phyloP scores from a whole-genome alignment of 345 rosid species.

The Rhodomyrtus tomentosa region DNA sequence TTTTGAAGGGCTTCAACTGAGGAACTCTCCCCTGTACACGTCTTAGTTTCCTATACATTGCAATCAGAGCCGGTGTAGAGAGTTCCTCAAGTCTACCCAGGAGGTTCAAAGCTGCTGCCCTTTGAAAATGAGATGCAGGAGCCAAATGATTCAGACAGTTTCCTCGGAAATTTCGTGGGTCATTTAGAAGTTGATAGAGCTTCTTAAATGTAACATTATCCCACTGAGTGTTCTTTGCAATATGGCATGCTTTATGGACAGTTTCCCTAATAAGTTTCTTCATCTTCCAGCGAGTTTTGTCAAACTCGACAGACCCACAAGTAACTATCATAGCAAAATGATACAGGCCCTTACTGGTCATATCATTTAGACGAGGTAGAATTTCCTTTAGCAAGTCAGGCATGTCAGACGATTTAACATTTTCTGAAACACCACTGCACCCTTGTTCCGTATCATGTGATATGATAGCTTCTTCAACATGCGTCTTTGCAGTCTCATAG shows the following conservation, averaged over 20 bases:
- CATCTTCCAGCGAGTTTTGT: slow-evolving; percentile 49
- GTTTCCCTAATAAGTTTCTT: slow-evolving; percentile 39
- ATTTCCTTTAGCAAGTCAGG: slow-evolving; percentile 20
- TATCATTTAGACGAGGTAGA: slow-evolving; percentile 26
- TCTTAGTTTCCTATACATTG: slow-evolving; percentile 69
- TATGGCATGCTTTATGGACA: slow-evolving; percentile 6
- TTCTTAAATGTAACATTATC: slow-evolving; percentile 11
- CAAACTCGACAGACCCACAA: slow-evolving; percentile 30
- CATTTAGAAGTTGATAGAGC: slow-evolving; percentile 37
- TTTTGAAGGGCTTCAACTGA: slow-evolving; percentile 10
- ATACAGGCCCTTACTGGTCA: slow-evolving; percentile 59
- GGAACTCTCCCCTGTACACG: slow-evolving; percentile 25
- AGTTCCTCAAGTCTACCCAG: slow-evolving; percentile 44
- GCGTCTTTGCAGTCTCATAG: slow-evolving; percentile 37
- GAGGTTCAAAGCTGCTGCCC: slow-evolving; percentile 28
- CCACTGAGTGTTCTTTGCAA: slow-evolving; percentile 6
- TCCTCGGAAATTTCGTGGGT: slow-evolving; percentile 34
- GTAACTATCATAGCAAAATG: slow-evolving; percentile 35
- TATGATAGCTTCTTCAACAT: slow-evolving; percentile 58
- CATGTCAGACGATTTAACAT: slow-evolving; percentile 7
- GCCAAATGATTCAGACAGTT: slow-evolving; percentile 5
- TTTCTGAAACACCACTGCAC: slow-evolving; percentile 5
- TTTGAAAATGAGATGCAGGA: slow-evolving; percentile 22
- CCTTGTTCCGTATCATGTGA: slow-evolving; percentile 11
- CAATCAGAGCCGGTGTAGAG: slow-evolving; percentile 35